Evolutionary conservation across 2,329 filamentous ascomycete species (phyloP).

Genomic region (Diaporthe sp.): DNA sequence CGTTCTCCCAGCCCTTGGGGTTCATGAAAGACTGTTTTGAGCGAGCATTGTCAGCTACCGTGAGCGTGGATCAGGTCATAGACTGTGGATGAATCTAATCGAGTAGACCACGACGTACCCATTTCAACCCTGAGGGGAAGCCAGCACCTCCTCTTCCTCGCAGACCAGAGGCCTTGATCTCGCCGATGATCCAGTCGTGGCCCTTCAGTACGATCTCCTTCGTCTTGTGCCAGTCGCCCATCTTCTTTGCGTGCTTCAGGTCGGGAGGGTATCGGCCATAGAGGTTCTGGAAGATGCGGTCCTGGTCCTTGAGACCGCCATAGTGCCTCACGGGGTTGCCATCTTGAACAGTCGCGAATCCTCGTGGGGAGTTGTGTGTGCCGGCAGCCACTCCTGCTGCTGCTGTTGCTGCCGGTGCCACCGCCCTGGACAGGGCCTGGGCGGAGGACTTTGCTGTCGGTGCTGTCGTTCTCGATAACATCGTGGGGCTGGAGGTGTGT

Average conservation of each 20-base stretch:
- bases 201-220: slow-evolving; percentile 98
- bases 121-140: slow-evolving; percentile 99
- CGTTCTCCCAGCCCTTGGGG: slow-evolving; percentile 99
- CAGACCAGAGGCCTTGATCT: slow-evolving; percentile 96
- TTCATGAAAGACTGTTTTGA: slow-evolving; percentile 94
- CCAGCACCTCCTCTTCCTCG: slow-evolving; percentile 96
- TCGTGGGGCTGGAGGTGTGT: slow-evolving; percentile 44
- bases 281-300: slow-evolving; percentile 98
- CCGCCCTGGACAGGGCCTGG: slow-evolving; percentile 55
- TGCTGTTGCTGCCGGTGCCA: slow-evolving; percentile 39
- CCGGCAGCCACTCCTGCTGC: slow-evolving; percentile 51
- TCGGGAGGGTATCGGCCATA: slow-evolving; percentile 94
- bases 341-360: slow-evolving; percentile 86
- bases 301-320: slow-evolving; percentile 93
- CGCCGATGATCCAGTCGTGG: slow-evolving; percentile 98
- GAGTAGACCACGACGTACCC: slow-evolving; percentile 71
- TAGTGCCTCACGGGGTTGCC: slow-evolving; percentile 77
- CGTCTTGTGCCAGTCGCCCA: slow-evolving; percentile 99
- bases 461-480: slow-evolving; percentile 59
- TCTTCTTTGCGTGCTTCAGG: slow-evolving; percentile 94
- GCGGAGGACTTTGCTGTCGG: slow-evolving; percentile 55
- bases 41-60: slow-evolving; percentile 42
- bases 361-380: slow-evolving; percentile 67
- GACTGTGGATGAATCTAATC: too few relatives aligned
- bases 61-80: not conserved